Conservation (phyloP, 495 filamentous ascomycete species). For the Chaetomium tenue region DNA sequence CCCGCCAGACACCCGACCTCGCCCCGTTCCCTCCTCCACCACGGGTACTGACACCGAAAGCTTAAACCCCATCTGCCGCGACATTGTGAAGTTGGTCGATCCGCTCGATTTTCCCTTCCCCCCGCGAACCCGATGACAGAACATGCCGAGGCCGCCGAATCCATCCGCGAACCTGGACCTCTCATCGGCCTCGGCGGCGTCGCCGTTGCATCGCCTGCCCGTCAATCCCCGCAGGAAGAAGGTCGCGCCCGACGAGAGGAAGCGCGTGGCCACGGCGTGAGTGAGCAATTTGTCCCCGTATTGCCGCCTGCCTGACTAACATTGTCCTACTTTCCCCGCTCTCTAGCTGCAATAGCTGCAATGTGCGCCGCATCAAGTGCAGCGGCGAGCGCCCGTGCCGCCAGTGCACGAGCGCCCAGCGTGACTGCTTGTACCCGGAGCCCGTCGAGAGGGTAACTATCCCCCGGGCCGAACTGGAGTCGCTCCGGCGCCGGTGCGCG, state of each 20-base stretch:
- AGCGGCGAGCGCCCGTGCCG: constrained; percentile 40
- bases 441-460: constrained; percentile 34
- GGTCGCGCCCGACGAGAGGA: constrained; percentile 37
- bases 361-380: constrained; percentile 47
- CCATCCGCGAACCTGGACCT: constrained; percentile 13
- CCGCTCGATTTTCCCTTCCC: not conserved
- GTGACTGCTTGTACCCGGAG: constrained; percentile 40
- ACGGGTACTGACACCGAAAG: constrained; percentile 36
- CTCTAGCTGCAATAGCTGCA: constrained; percentile 46
- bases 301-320: not conserved
- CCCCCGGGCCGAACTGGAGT: constrained; percentile 32
- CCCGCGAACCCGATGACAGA: constrained; percentile 18
- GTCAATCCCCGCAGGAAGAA: constrained; percentile 42
- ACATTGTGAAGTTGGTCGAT: constrained; percentile 1
- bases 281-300: constrained; percentile 7
- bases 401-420: constrained; percentile 32
- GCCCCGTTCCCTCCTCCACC: constrained; percentile 26
- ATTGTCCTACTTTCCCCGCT: not conserved
- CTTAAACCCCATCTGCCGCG: constrained; percentile 28
- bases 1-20: constrained; percentile 20
- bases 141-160: constrained; percentile 29
- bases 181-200: constrained; percentile 15
- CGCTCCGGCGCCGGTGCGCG: constrained; percentile 29
- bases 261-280: constrained; percentile 40
- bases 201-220: constrained; percentile 32